Conservation (phyloP, 192 early-diverging fungal species). For the Coemansia sp. region DNA sequence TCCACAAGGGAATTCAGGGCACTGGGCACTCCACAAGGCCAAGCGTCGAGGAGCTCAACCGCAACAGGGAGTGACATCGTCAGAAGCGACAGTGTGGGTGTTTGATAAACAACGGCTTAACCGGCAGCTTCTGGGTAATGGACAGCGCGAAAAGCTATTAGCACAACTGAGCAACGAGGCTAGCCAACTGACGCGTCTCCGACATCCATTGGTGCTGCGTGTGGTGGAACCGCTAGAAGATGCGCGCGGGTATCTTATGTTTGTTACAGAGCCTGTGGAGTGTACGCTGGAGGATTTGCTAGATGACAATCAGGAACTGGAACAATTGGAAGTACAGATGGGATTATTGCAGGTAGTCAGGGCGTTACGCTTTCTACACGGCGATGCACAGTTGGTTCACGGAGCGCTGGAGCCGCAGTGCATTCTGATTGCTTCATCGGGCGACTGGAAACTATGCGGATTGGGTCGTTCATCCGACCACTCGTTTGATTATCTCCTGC, state of each 20-base stretch:
- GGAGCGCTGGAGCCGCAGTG: conserved; percentile 69
- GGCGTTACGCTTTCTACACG: conserved; percentile 75
- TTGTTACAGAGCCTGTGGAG: conserved; percentile 75
- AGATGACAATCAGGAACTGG: conserved; percentile 64
- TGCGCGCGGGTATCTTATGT: conserved; percentile 62
- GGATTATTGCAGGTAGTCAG: conserved; percentile 71
- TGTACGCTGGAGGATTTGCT: conserved; percentile 65
- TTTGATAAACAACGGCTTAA: conserved; percentile 67
- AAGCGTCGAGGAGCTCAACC: conserved; percentile 33
- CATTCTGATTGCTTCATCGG: conserved; percentile 74
- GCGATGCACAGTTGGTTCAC: conserved; percentile 72
- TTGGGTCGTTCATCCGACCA: conserved; percentile 60
- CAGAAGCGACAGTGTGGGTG: conserved; percentile 65
- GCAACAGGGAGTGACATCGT: conserved; percentile 51
- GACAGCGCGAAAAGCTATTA: conserved; percentile 56
- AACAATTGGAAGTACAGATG: conserved; percentile 80
- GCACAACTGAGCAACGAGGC: conserved; percentile 65
- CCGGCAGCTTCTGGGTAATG: conserved; percentile 50
- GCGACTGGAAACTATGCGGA: conserved; percentile 82
- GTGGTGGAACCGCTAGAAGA: conserved; percentile 74
- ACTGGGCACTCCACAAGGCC: conserved; percentile 70
- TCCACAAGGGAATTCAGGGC: conserved; percentile 47
- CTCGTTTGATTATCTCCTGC: conserved; percentile 62
- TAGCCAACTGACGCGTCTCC: conserved; percentile 65
- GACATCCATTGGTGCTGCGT: conserved; percentile 77